Evolutionary conservation across 2,329 filamentous ascomycete genomes (phyloP), one percentile per base, ranked within the genome.

Genomic region (Colletotrichum spaethianum): DNA sequence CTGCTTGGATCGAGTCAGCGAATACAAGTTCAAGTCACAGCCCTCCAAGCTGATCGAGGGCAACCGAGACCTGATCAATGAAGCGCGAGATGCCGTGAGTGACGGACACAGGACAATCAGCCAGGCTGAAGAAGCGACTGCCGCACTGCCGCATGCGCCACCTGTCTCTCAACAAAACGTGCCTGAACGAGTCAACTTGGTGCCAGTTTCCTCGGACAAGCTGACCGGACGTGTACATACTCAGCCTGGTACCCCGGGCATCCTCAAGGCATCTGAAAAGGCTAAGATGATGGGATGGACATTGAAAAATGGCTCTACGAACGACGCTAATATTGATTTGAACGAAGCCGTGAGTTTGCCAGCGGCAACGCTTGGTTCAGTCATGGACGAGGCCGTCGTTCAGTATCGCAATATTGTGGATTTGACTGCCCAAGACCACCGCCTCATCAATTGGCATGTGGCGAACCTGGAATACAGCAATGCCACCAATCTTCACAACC

Each of bases 381-480:
- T 97, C 2, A 93, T 98, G 85, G 94, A 99, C 78, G 92, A 95
- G 75, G 94, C 95, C n/a, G 92, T 99, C 72, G 88, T 88, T 23
- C 95, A 98, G 80, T 99, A 98, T 80, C 92, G 93, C 77, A 87
- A 89, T 40, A 89, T 99, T 60, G 88, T 98, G 36, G 92, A 97
- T 70, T 84, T 99, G 63, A 94, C 91, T 18, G 90, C 95, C 1
- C 93, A 94, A 79, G 96, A 99, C 78, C 92, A 97, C 82, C 91
- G 96, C 56, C 86, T 99, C 20, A 88, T 98, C 78, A 99, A 98
- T 79, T 99, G 96, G 96, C 97, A 99, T 82, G 93, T 98, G 80
- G 97, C 97, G 75, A 99, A 99, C 79, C 88, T 99, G 18, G 96
- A 99, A 82, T 99, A 99, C 79, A 97, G 96, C 74, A 99, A 98